Conservation (phyloP, 2,329 filamentous ascomycete genomes). For the Aspergillus sp. region DNA sequence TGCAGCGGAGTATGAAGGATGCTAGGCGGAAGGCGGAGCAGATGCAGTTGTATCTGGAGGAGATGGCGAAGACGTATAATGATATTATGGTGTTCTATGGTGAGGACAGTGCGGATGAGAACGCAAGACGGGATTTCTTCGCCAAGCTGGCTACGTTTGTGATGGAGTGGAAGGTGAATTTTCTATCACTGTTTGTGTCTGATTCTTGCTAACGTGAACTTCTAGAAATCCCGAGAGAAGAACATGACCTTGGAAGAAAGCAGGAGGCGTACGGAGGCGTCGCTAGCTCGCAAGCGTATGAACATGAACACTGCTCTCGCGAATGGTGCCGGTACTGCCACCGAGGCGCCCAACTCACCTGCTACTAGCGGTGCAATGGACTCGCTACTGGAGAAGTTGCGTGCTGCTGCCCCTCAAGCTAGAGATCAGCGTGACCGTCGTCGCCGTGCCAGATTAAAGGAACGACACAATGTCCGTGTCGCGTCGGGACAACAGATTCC, state of each 20-base stretch:
- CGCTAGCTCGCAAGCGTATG: conserved; percentile 73
- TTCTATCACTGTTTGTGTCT: not conserved
- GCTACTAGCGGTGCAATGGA: conserved; percentile 89
- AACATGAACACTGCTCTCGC: conserved; percentile 54
- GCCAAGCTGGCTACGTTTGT: conserved; percentile 86
- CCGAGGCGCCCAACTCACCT: conserved; percentile 55
- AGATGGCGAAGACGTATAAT: conserved; percentile 85
- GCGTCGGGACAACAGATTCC: conserved; percentile 86
- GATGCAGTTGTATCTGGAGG: conserved; percentile 85
- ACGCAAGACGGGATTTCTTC: conserved; percentile 92
- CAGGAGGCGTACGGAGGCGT: conserved; percentile 77
- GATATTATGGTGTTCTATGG: conserved; percentile 97
- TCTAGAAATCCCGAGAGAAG: conserved; percentile 79
- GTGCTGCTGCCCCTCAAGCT: conserved; percentile 83
- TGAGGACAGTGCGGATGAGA: conserved; percentile 86
- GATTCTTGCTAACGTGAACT: conserved; percentile 5
- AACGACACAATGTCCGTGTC: conserved; percentile 80
- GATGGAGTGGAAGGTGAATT: conserved; percentile 73
- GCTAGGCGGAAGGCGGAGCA: conserved; percentile 92
- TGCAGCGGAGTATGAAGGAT: conserved; percentile 93
- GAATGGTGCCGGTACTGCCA: conserved; percentile 45
- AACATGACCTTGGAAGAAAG: conserved; percentile 77
- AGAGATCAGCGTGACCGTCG: conserved; percentile 84
- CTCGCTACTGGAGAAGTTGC: conserved; percentile 85
- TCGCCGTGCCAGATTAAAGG: conserved; percentile 79